Evolutionary conservation across 2,329 filamentous ascomycete species (phyloP).

Genomic region (Annulohypoxylon truncatum): DNA sequence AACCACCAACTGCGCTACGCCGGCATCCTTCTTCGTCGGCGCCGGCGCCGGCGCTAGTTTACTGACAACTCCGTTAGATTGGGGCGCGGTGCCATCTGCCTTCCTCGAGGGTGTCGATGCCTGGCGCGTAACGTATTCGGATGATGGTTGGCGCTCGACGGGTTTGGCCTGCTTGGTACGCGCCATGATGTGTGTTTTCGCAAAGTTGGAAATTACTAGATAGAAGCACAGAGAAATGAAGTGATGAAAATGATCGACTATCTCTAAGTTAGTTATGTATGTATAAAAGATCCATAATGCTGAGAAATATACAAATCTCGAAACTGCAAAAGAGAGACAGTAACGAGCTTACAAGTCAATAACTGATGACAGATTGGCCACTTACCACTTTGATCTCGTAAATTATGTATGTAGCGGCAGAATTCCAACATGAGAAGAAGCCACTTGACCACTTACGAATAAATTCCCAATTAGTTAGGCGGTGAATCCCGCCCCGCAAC

Average conservation of each 20-base stretch:
- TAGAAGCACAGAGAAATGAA: not conserved
- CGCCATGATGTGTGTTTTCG: slow-evolving; percentile 66
- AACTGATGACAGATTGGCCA: slow-evolving; percentile 41
- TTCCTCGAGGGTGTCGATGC: slow-evolving; percentile 43
- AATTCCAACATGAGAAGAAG: slow-evolving; percentile 40
- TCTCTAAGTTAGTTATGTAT: not conserved
- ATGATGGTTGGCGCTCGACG: slow-evolving; percentile 73
- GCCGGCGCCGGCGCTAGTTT: slow-evolving; percentile 33
- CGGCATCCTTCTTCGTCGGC: slow-evolving; percentile 63
- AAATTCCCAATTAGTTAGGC: slow-evolving; percentile 18
- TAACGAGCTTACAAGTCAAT: slow-evolving; percentile 26
- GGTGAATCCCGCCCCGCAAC: slow-evolving; percentile 33
- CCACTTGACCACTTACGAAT: slow-evolving; percentile 24
- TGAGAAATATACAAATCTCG: not conserved
- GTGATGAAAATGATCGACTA: slow-evolving; percentile 8
- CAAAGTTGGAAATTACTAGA: not conserved
- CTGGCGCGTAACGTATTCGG: slow-evolving; percentile 66
- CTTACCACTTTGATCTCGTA: slow-evolving; percentile 17
- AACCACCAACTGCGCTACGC: slow-evolving; percentile 79
- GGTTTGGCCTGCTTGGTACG: slow-evolving; percentile 76
- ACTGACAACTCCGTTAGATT: slow-evolving; percentile 43
- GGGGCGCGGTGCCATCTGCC: slow-evolving; percentile 48
- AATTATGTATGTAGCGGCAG: slow-evolving; percentile 38
- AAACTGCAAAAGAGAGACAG: slow-evolving; percentile 3
- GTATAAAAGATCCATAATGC: slow-evolving; percentile 20